A percentile compares a stretch with the other conserved stretches of the same genome.
These are phyloP conservation scores for Capsicum baccatum DNA, from an alignment of 257 asterid genomes.

Conservation along the genomic window DNA sequence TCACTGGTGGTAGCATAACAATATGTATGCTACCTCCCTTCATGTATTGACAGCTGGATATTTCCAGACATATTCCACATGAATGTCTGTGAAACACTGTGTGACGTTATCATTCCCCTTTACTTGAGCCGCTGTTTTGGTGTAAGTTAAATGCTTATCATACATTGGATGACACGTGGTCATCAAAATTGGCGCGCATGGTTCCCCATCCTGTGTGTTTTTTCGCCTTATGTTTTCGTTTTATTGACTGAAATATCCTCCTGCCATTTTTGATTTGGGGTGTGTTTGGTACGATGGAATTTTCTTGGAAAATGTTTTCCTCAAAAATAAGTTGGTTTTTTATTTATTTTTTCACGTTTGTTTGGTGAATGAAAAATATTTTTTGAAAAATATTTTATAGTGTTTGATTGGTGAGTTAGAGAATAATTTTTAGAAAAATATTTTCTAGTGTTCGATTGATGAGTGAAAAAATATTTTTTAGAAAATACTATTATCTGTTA, in stretches of 20 bases:
- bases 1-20: neutral
- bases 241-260: neutral
- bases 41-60: neutral
- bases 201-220: neutral
- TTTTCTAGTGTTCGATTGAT: too few species aligned
- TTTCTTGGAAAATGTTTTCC: too few species aligned
- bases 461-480: too few species aligned
- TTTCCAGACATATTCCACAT: neutral
- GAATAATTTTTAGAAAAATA: too few species aligned
- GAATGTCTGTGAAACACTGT: neutral
- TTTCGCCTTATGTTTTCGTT: neutral
- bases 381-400: too few species aligned
- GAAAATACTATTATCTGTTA: too few species aligned
- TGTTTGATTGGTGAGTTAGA: too few species aligned
- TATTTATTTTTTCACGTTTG: too few species aligned
- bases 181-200: constrained; percentile 15
- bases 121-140: neutral
- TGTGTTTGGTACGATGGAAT: too few species aligned
- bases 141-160: neutral
- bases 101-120: neutral
- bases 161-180: constrained; percentile 12
- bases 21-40: neutral
- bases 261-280: neutral
- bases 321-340: too few species aligned
- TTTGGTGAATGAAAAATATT: too few species aligned